Evolutionary conservation across 352 stramenopile genomes (phyloP), one percentile per base, ranked within the genome.

Genomic region (Globisporangium alternatum): DNA sequence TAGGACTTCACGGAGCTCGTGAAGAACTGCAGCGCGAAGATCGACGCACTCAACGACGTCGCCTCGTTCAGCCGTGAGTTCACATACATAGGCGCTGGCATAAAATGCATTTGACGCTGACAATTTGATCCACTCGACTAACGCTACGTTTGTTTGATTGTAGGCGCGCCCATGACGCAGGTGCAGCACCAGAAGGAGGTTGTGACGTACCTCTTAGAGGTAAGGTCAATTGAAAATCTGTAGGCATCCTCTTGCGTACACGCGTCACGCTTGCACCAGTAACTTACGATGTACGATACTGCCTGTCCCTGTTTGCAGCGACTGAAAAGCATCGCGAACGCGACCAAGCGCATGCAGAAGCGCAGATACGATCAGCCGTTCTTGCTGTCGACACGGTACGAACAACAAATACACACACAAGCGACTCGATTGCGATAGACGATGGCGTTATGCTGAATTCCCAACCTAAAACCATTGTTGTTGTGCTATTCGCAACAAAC

Each of bases 321-420:
- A 6, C 66, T 93, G 51, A 91, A 93, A 51, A 75, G 52, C 47
- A 80, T 89, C 21, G 78, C 83, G 30, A 74, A 83, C 28, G 69
- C 56, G 22, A 77, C 81, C 5, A 93, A 93, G 71, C 71, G 77
- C 25, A 82, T 93, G 75, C 85, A 93, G 71, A 91, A 90, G 58
- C 78, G 72, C 52, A 72, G 85, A 47, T 83, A 79, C 28, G 64
- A 84, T 17, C 79, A 91, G 54, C 78, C 81, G 2, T 92, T 93
- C 58, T 56, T 91, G 30, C 65, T 89, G 1, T 91, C 81, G 0
- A 77, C 78, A 25, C 81, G 85, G 81, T 84, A 63, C 5, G 63
- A 58, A 10, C 57, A 28, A 39, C 10, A 8, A 22, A 10, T 25
- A 9, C 10, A 5, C 4, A 56, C 6, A 3, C 25, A 9, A n/a